Percentiles rank a stretch among this genome's conserved stretches.
Conservation (phyloP, 225 moss, liverwort and hornwort genomes). For the Rhytidiadelphus loreus region DNA sequence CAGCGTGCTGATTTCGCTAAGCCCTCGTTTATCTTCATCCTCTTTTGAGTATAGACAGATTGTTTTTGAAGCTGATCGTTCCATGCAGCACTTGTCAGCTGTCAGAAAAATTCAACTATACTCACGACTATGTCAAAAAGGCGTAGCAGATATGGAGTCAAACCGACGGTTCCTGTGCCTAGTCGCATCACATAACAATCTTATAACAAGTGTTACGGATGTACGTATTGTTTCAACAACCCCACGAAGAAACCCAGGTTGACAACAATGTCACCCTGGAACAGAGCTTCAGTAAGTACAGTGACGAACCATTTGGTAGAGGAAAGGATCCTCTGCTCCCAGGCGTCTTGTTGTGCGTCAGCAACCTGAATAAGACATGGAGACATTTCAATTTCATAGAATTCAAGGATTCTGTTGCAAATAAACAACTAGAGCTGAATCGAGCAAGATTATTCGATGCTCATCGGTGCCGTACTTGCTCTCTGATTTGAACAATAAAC, state of each 20-base stretch:
- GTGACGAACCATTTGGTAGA: slow-evolving; percentile 8
- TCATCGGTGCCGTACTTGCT: not conserved
- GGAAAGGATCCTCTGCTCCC: slow-evolving; percentile 5
- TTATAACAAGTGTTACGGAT: not conserved
- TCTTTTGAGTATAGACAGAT: not conserved
- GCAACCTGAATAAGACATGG: slow-evolving; percentile 10
- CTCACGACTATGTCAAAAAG: not conserved
- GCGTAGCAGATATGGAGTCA: not conserved
- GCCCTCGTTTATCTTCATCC: not conserved
- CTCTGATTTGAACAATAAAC: not conserved
- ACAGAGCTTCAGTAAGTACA: not conserved
- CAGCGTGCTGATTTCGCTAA: slow-evolving; percentile 2
- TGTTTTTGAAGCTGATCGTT: slow-evolving; percentile 6
- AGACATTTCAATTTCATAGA: not conserved
- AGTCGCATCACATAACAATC: not conserved
- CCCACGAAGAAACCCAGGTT: not conserved
- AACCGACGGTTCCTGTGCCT: not conserved
- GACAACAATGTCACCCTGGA: not conserved
- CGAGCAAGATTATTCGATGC: not conserved
- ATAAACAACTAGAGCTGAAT: not conserved
- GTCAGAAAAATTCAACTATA: not conserved
- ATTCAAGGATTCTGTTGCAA: not conserved
- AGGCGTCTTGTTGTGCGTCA: not conserved
- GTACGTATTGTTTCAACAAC: not conserved
- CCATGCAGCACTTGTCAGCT: not conserved